Conservation (phyloP, 192 early-diverging fungal species). For the Rhizoclosmatium globosum region DNA sequence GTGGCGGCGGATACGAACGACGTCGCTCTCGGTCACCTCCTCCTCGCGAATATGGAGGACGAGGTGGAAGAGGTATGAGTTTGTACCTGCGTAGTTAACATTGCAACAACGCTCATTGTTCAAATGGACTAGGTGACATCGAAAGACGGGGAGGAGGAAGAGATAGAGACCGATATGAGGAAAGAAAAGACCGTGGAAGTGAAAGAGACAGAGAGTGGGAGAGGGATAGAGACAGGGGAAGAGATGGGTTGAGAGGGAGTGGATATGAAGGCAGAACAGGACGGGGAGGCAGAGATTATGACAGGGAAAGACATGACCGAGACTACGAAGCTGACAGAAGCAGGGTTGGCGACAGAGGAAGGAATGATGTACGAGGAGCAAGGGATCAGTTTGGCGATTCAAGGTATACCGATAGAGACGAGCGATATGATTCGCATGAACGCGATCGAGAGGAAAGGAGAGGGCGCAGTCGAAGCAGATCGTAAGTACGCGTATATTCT, state of each 20-base stretch:
- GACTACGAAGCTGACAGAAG: not conserved
- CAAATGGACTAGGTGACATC: not conserved
- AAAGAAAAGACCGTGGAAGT: not conserved
- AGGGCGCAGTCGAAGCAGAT: not conserved
- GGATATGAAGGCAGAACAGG: not conserved
- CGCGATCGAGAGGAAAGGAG: not conserved
- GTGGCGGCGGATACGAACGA: not conserved
- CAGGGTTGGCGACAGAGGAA: not conserved
- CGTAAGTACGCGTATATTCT: not conserved
- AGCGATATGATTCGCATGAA: not conserved
- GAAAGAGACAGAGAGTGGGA: constrained; percentile 14
- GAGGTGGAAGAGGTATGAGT: not conserved
- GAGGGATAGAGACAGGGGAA: not conserved
- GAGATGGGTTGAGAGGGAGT: not conserved
- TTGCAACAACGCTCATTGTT: not conserved
- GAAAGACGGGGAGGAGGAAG: not conserved
- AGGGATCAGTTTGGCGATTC: not conserved
- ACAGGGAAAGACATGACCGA: not conserved
- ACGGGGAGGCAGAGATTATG: not conserved
- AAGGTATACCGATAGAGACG: not conserved
- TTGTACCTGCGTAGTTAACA: too few relatives aligned
- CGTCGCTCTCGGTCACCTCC: not conserved
- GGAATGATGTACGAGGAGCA: not conserved
- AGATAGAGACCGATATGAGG: not conserved
- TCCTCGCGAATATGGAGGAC: not conserved